Evolutionary conservation across 169 alveolate genomes (phyloP).

Genomic region (Plasmodium berghei): DNA sequence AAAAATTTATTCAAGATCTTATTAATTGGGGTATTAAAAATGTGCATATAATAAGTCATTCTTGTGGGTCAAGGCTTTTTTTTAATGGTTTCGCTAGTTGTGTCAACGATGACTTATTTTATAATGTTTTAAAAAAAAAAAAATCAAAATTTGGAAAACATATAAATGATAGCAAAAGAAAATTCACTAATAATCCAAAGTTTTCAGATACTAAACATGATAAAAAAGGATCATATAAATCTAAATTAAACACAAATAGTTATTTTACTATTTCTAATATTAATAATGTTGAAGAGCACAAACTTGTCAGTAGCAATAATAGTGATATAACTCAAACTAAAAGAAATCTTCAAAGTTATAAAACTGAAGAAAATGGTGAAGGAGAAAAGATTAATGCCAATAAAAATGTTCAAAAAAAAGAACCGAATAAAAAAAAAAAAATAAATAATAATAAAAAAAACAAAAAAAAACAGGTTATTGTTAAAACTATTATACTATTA

Average conservation of each 20-base stretch:
- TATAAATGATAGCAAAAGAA: neutral
- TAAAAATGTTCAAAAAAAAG: neutral
- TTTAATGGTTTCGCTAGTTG: constrained; percentile 83
- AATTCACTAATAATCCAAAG: neutral
- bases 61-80: constrained; percentile 88
- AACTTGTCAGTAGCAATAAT: neutral
- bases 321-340: neutral
- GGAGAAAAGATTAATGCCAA: neutral
- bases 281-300: neutral
- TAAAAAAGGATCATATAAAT: neutral
- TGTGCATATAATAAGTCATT: constrained; percentile 85
- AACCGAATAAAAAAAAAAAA: neutral
- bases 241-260: neutral
- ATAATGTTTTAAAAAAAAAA: constrained; percentile 55
- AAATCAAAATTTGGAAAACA: constrained; percentile 5
- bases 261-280: neutral
- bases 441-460: constrained; percentile 5
- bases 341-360: neutral
- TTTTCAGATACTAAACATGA: neutral
- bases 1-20: constrained; percentile 78
- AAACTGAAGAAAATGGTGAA: neutral
- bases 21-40: constrained; percentile 77
- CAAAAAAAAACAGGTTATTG: constrained; percentile 74
- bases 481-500: constrained; percentile 85
- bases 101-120: constrained; percentile 44